Conservation (phyloP, 1,139 yeast genomes). For the Lodderomyces parapsilosis region DNA sequence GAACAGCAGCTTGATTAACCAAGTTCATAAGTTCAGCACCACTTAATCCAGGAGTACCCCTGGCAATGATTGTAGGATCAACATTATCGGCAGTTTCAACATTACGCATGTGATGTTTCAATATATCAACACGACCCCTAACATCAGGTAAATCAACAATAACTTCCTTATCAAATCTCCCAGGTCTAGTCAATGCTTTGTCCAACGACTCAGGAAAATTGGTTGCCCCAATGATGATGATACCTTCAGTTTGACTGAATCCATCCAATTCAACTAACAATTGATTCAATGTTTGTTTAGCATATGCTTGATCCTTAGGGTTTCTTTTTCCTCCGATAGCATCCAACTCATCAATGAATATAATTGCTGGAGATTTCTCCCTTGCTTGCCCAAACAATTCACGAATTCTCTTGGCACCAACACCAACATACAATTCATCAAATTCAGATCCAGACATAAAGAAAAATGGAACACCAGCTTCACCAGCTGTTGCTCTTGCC, state of each 20-base stretch:
- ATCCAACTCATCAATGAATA: conserved; percentile 85
- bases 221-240: conserved; percentile 96
- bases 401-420: conserved; percentile 96
- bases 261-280: conserved; percentile 95
- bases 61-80: conserved; percentile 84
- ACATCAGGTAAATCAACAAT: conserved; percentile 97
- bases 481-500: conserved; percentile 99
- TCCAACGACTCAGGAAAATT: conserved; percentile 96
- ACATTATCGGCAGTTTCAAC: conserved; percentile 84
- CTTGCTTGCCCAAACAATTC: conserved; percentile 92
- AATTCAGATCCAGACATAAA: conserved; percentile 99
- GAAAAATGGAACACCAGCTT: conserved; percentile 98
- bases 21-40: conserved; percentile 97
- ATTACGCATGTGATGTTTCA: conserved; percentile 89
- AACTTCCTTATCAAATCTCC: conserved; percentile 95
- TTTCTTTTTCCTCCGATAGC: conserved; percentile 98
- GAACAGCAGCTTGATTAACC: conserved; percentile 97
- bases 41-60: conserved; percentile 96
- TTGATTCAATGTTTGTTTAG: conserved; percentile 95
- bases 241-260: conserved; percentile 88
- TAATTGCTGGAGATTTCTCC: conserved; percentile 94
- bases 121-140: conserved; percentile 90
- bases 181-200: conserved; percentile 97
- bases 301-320: conserved; percentile 96
- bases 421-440: conserved; percentile 97